These are phyloP conservation scores for Eucalyptus erythrocorys DNA, from an alignment of 345 rosid species.

Conservation along the genomic window DNA sequence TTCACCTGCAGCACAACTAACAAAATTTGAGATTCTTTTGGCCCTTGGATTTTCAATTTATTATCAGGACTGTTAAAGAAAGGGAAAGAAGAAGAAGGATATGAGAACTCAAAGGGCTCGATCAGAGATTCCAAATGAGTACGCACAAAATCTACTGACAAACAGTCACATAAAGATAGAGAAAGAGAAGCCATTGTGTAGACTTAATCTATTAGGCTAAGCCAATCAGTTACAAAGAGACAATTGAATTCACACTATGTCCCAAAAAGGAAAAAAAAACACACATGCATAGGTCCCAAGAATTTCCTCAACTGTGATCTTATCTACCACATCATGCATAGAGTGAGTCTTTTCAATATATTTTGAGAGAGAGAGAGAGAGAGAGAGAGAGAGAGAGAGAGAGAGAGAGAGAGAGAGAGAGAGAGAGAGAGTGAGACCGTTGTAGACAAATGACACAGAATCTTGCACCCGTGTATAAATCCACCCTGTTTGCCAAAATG, in stretches of 20 bases:
- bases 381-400: background rate
- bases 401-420: background rate
- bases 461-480: slow-evolving; percentile 39
- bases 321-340: background rate
- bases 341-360: background rate
- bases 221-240: background rate
- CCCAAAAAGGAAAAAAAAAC: background rate
- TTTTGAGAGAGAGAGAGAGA: background rate
- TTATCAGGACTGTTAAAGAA: background rate
- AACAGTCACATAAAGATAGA: background rate
- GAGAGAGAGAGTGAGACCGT: slow-evolving; percentile 15
- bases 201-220: background rate
- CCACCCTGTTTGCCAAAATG: slow-evolving; percentile 68
- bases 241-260: background rate
- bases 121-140: background rate
- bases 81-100: background rate
- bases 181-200: background rate
- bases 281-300: background rate
- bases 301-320: background rate
- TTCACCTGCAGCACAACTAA: slow-evolving; percentile 32
- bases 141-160: background rate
- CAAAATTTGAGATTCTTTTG: background rate
- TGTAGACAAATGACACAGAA: slow-evolving; percentile 39
- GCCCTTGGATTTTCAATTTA: background rate
- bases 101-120: background rate